A percentile compares a stretch with the other conserved stretches of the same genome.
Evolutionary conservation across 2,329 filamentous ascomycete species (phyloP).

Genomic region (Stemphylium vesicarium): DNA sequence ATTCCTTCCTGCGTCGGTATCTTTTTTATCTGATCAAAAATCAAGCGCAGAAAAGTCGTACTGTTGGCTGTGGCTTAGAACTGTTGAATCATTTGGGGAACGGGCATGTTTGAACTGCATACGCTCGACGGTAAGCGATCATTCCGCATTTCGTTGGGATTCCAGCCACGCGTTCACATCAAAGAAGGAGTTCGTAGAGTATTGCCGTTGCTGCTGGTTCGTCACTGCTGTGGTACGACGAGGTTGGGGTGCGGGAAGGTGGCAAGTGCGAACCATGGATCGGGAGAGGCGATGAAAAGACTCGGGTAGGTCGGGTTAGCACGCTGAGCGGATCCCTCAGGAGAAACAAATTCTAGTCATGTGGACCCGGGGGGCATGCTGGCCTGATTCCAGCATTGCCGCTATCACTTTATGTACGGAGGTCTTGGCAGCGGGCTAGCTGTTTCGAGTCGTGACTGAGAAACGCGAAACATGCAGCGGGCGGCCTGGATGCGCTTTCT

Average conservation of each 20-base stretch:
- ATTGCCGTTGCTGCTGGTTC: no score
- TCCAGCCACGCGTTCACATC: no score
- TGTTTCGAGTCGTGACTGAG: background rate
- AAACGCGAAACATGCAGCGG: slow-evolving; percentile 8
- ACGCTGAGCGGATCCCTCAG: background rate
- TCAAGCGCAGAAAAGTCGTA: no score
- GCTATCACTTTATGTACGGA: background rate
- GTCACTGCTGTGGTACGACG: no score
- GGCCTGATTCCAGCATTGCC: slow-evolving; percentile 2
- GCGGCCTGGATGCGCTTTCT: slow-evolving; percentile 2
- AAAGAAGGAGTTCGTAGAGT: no score
- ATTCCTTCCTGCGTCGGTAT: no score
- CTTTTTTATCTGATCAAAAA: no score
- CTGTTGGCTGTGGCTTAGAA: no score
- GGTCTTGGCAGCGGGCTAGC: background rate
- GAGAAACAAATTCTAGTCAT: slow-evolving; percentile 6
- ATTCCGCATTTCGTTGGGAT: no score
- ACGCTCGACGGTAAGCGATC: no score
- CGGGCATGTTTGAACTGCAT: no score
- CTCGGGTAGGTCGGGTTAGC: background rate
- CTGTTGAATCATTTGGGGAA: no score
- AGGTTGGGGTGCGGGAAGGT: background rate
- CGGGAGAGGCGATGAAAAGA: background rate
- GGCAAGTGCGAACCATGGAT: background rate
- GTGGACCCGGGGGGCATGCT: background rate